Conservation (phyloP, 1,139 yeast genomes). For the Suhomyces chickasaworum region DNA sequence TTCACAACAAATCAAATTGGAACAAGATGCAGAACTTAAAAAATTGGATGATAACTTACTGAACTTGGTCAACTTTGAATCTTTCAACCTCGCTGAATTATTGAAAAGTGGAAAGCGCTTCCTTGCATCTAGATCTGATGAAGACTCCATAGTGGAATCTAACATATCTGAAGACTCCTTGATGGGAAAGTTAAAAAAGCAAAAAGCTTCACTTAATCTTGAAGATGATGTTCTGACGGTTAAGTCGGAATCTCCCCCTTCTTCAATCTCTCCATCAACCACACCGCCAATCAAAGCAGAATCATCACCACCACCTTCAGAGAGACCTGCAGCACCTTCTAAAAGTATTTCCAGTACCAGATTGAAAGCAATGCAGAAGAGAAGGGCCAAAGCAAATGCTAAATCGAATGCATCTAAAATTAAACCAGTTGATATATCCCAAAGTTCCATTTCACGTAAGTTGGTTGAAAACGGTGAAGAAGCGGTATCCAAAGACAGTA, state of each 20-base stretch:
- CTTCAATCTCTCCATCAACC: constrained; percentile 18
- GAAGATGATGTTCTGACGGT: constrained; percentile 17
- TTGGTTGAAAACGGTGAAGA: constrained; percentile 42
- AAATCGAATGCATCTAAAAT: constrained; percentile 55
- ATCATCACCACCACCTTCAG: constrained; percentile 7
- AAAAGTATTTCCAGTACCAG: constrained; percentile 65
- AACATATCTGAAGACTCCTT: constrained; percentile 28
- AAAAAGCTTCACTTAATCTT: constrained; percentile 26
- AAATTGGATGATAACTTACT: constrained; percentile 50
- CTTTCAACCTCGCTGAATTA: constrained; percentile 65
- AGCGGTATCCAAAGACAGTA: constrained; percentile 9
- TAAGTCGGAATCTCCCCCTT: constrained; percentile 18
- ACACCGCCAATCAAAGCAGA: constrained; percentile 20
- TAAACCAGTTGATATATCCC: constrained; percentile 72
- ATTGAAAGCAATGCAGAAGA: constrained; percentile 88
- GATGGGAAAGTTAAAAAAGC: constrained; percentile 40
- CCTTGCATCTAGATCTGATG: constrained; percentile 59
- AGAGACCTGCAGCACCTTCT: constrained; percentile 14
- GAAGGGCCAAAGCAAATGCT: constrained; percentile 84
- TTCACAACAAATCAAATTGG: constrained; percentile 37
- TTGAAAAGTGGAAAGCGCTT: constrained; percentile 70
- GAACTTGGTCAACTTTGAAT: constrained; percentile 56
- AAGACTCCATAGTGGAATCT: constrained; percentile 31
- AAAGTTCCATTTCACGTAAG: constrained; percentile 71
- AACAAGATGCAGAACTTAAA: constrained; percentile 49